Percentiles rank a stretch among this genome's conserved stretches.
Conservation (phyloP, 2,329 filamentous ascomycete species). For the Xylariales sp. region DNA sequence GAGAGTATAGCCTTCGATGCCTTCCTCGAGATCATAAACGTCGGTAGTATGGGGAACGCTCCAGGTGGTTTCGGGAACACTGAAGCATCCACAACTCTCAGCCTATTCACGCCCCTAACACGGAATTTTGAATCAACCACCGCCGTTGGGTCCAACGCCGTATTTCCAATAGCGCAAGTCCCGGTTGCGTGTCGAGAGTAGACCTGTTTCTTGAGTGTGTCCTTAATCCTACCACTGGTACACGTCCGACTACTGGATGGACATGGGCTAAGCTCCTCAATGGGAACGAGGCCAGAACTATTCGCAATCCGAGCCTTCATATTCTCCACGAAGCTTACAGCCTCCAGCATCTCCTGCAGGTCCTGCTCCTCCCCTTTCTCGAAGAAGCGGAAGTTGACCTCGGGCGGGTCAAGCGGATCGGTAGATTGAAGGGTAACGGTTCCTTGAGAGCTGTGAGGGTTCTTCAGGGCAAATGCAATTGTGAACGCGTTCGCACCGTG, state of each 20-base stretch:
- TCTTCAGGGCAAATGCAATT: conserved; percentile 64
- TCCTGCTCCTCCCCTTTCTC: conserved; percentile 57
- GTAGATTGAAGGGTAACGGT: conserved; percentile 69
- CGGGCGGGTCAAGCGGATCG: conserved; percentile 72
- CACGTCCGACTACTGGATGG: conserved; percentile 25
- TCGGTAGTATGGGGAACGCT: conserved; percentile 45
- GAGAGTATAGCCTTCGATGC: conserved; percentile 44
- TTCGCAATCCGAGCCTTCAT: conserved; percentile 52
- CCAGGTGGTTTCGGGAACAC: conserved; percentile 63
- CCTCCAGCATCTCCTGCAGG: conserved; percentile 44
- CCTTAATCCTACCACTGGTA: conserved; percentile 41
- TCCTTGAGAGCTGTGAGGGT: conserved; percentile 67
- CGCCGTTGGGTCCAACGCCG: conserved; percentile 61
- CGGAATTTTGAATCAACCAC: conserved; percentile 64
- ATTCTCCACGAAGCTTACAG: conserved; percentile 57
- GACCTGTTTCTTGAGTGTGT: conserved; percentile 33
- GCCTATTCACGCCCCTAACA: conserved; percentile 61
- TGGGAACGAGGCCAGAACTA: conserved; percentile 49
- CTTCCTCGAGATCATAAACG: conserved; percentile 47
- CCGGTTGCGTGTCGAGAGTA: conserved; percentile 45
- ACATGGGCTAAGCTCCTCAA: conserved; percentile 41
- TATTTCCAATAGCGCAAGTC: conserved; percentile 43
- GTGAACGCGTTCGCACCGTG: conserved; percentile 53
- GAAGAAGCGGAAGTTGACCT: conserved; percentile 73
- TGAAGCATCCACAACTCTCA: conserved; percentile 67